Evolutionary conservation across 306 rosid species (phyloP).

Genomic region (Erythrophleum fordii): DNA sequence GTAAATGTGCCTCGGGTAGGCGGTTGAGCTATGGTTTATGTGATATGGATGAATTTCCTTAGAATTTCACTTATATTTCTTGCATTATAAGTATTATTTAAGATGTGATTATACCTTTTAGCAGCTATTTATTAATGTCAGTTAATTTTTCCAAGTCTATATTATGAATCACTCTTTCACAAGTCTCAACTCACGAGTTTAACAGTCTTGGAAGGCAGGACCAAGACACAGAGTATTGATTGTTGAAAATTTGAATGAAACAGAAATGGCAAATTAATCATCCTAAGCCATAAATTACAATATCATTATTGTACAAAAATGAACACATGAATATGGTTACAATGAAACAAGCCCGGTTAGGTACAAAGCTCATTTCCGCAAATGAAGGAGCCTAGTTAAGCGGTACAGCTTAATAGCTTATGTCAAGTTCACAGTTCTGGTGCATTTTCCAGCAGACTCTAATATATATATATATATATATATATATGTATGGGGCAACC

Average conservation of each 20-base stretch:
- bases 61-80: no score
- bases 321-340: slow-evolving; percentile 24
- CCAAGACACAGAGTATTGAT: background rate
- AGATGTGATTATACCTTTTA: no score
- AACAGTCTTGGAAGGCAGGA: no score
- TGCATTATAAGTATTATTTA: no score
- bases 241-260: background rate
- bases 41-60: no score
- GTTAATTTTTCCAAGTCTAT: background rate
- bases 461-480: background rate
- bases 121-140: no score
- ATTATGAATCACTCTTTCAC: no score
- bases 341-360: background rate
- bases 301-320: slow-evolving; percentile 42
- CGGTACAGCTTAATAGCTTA: slow-evolving; percentile 1
- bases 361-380: background rate
- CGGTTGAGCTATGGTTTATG: no score
- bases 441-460: slow-evolving; percentile 23
- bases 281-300: slow-evolving; percentile 32
- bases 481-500: background rate
- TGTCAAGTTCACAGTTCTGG: slow-evolving; percentile 24
- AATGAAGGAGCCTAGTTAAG: background rate
- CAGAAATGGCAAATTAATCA: slow-evolving; percentile 21
- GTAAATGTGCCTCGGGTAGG: no score
- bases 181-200: no score